A percentile compares a stretch with the other conserved stretches of the same genome.
phyloP scores from a whole-genome alignment of 139 green algal genomes.

The Eudorina sp. region DNA sequence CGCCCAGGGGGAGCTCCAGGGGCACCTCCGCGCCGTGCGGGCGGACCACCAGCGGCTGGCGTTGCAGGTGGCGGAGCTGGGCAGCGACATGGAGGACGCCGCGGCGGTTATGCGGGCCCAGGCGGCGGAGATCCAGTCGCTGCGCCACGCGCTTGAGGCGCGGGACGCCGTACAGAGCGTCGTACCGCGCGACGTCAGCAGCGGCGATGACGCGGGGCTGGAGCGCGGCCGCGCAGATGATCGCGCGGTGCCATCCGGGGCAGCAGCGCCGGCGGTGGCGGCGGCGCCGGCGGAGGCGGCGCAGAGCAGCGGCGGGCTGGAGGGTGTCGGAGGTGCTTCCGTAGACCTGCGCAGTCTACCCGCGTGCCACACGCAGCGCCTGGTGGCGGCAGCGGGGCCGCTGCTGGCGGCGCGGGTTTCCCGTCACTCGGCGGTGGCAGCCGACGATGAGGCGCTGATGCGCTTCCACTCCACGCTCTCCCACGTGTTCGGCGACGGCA shows the following conservation, averaged over 20 bases:
- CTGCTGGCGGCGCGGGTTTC: slow-evolving; percentile 9
- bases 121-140: background rate
- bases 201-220: background rate
- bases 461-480: background rate
- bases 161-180: slow-evolving; percentile 7
- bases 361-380: background rate
- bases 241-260: no score
- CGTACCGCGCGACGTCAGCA: background rate
- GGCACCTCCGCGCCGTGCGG: background rate
- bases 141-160: background rate
- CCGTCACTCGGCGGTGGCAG: slow-evolving; percentile 1
- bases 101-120: background rate
- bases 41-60: background rate
- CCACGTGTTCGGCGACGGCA: background rate
- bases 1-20: background rate
- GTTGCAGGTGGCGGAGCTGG: background rate
- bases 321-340: no score
- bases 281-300: background rate
- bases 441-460: slow-evolving; percentile 28
- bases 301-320: background rate
- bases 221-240: no score
- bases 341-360: background rate
- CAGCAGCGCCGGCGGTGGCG: background rate
- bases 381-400: slow-evolving; percentile 33
- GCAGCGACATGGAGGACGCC: background rate